Evolutionary conservation across 2,329 filamentous ascomycete species (phyloP).

Genomic region (Dissoconium aciculare): DNA sequence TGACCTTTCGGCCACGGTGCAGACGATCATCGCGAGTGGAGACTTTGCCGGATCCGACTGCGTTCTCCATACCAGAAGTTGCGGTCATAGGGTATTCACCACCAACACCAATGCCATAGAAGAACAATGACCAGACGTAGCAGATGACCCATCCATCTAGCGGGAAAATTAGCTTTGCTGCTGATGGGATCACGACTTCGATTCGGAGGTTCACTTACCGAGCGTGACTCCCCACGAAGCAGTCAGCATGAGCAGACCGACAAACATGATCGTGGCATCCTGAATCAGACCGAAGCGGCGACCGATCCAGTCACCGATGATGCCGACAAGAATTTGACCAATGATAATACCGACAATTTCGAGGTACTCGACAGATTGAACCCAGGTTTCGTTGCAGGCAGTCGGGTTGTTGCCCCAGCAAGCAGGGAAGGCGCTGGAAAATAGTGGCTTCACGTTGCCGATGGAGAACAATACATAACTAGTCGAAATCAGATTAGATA

Average conservation of each 20-base stretch:
- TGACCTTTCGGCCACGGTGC: slow-evolving; percentile 90
- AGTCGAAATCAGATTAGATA: no score
- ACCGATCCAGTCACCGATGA: slow-evolving; percentile 68
- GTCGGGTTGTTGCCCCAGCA: slow-evolving; percentile 52
- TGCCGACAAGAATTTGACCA: slow-evolving; percentile 75
- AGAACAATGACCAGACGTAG: slow-evolving; percentile 88
- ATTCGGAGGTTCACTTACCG: slow-evolving; percentile 16
- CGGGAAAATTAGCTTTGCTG: slow-evolving; percentile 8
- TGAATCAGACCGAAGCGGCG: slow-evolving; percentile 93
- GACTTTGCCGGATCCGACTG: slow-evolving; percentile 67
- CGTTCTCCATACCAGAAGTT: slow-evolving; percentile 69
- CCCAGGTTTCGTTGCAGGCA: slow-evolving; percentile 65
- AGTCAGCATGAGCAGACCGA: slow-evolving; percentile 82
- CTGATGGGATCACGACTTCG: no score
- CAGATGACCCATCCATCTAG: slow-evolving; percentile 87
- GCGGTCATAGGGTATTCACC: slow-evolving; percentile 96
- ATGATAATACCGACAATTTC: slow-evolving; percentile 92
- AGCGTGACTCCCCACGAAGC: slow-evolving; percentile 76
- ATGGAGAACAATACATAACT: slow-evolving; percentile 95
- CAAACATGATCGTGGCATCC: slow-evolving; percentile 85
- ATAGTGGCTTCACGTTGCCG: slow-evolving; percentile 76
- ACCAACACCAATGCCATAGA: slow-evolving; percentile 61
- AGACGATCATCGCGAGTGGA: slow-evolving; percentile 87
- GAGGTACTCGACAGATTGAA: slow-evolving; percentile 72
- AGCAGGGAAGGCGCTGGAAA: slow-evolving; percentile 54